Evolutionary conservation across 2,329 filamentous ascomycete genomes (phyloP).

Genomic region (Botrytis elliptica): DNA sequence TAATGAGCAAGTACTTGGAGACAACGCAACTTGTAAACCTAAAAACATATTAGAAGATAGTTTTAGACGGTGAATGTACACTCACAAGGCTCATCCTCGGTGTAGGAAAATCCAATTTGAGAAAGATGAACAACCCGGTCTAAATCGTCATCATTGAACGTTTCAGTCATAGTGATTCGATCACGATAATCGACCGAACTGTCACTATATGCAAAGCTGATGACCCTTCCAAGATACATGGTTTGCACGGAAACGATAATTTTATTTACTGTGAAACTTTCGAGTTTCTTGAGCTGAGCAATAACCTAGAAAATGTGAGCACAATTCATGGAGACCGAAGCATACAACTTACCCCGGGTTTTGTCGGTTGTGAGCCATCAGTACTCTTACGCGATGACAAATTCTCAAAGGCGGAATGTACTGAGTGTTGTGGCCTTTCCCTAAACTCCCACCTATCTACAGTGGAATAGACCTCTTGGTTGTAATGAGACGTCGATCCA

Average conservation of each 20-base stretch:
- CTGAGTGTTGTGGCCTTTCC: conserved; percentile 56
- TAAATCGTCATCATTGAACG: conserved; percentile 63
- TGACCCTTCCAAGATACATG: conserved; percentile 66
- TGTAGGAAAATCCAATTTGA: conserved; percentile 76
- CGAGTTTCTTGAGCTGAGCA: conserved; percentile 58
- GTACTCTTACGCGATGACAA: conserved; percentile 62
- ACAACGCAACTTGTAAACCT: conserved; percentile 61
- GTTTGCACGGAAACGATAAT: conserved; percentile 67
- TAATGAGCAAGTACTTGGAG: conserved; percentile 59
- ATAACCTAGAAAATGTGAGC: conserved; percentile 41
- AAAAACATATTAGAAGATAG: conserved; percentile 20
- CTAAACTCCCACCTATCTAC: conserved; percentile 80
- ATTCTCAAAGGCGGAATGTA: conserved; percentile 78
- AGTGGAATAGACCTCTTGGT: conserved; percentile 67
- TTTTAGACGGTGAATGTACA: neutral
- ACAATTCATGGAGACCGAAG: conserved; percentile 15
- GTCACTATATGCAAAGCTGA: conserved; percentile 76
- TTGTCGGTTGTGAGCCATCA: conserved; percentile 19
- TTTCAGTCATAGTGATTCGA: conserved; percentile 66
- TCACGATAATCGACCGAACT: conserved; percentile 80
- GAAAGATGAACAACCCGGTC: conserved; percentile 67
- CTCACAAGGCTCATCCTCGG: conserved; percentile 63
- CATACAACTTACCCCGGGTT: conserved; percentile 33
- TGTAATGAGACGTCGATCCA: conserved; percentile 54
- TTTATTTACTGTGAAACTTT: conserved; percentile 68